phyloP scores from a whole-genome alignment of 2,329 filamentous ascomycete species.

The Epichloe hybrida region DNA sequence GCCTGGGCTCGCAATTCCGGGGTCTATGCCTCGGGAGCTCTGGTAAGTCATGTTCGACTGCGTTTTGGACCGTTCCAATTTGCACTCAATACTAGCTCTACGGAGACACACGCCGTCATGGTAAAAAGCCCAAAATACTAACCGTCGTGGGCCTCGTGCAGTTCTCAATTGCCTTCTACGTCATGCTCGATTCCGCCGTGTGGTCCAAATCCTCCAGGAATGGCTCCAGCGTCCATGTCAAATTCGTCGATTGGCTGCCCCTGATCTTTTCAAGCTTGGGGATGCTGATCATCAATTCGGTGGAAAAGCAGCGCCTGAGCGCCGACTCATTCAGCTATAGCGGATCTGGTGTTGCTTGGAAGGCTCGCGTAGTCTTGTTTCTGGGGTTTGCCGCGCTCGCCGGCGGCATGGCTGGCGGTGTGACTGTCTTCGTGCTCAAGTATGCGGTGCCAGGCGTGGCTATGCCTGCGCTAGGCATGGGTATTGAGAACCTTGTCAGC shows the following conservation, averaged over 20 bases:
- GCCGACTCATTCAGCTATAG: conserved; percentile 50
- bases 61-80: too few species aligned
- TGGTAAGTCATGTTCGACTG: conserved; percentile 32
- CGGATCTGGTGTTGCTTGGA: conserved; percentile 52
- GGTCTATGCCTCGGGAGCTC: conserved; percentile 47
- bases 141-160: conserved; percentile 14
- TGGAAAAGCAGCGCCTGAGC: conserved; percentile 52
- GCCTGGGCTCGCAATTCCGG: conserved; percentile 49
- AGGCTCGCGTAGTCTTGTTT: conserved; percentile 54
- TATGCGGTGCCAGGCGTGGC: conserved; percentile 43
- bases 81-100: background rate
- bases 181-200: conserved; percentile 53
- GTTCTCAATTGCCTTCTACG: conserved; percentile 57
- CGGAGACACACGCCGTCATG: background rate
- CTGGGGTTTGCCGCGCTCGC: conserved; percentile 53
- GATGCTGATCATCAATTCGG: conserved; percentile 59
- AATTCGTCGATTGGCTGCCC: conserved; percentile 57
- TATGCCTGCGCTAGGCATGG: conserved; percentile 51
- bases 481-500: conserved; percentile 49
- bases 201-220: conserved; percentile 51
- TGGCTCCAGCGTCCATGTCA: conserved; percentile 46
- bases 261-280: conserved; percentile 53
- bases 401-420: conserved; percentile 54
- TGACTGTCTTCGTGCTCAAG: conserved; percentile 55
- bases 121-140: background rate